Evolutionary conservation across 352 stramenopile species (phyloP).

Genomic region (Blastocystis sp.): DNA sequence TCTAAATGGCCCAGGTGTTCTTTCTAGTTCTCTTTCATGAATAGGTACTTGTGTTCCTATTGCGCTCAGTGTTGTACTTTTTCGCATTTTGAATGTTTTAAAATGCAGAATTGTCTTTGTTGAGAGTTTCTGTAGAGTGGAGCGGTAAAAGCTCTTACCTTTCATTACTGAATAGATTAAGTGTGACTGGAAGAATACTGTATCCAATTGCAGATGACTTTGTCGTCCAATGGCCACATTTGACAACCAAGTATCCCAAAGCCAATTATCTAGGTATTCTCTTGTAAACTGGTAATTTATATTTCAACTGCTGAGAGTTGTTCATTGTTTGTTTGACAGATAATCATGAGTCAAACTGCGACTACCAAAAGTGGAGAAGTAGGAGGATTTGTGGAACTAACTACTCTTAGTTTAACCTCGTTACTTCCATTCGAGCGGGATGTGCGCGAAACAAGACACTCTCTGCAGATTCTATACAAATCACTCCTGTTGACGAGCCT

Average conservation of each 20-base stretch:
- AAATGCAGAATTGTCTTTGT: constrained; percentile 84
- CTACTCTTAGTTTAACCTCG: constrained; percentile 25
- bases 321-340: constrained; percentile 46
- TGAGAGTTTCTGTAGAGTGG: constrained; percentile 87
- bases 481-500: constrained; percentile 27
- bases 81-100: constrained; percentile 78
- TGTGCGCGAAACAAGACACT: background rate
- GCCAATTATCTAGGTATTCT: constrained; percentile 77
- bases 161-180: constrained; percentile 73
- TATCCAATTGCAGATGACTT: constrained; percentile 89
- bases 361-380: background rate
- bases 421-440: constrained; percentile 26
- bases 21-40: background rate
- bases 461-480: background rate
- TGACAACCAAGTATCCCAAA: constrained; percentile 79
- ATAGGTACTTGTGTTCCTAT: constrained; percentile 84
- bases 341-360: background rate
- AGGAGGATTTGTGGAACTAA: background rate
- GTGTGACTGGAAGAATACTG: constrained; percentile 85
- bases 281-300: background rate
- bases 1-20: constrained; percentile 83
- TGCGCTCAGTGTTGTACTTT: constrained; percentile 79
- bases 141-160: constrained; percentile 71
- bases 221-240: constrained; percentile 87
- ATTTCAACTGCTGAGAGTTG: too few relatives aligned